Evolutionary conservation across 106 monocot genomes (phyloP).

Genomic region (Apostasia ramifera): DNA sequence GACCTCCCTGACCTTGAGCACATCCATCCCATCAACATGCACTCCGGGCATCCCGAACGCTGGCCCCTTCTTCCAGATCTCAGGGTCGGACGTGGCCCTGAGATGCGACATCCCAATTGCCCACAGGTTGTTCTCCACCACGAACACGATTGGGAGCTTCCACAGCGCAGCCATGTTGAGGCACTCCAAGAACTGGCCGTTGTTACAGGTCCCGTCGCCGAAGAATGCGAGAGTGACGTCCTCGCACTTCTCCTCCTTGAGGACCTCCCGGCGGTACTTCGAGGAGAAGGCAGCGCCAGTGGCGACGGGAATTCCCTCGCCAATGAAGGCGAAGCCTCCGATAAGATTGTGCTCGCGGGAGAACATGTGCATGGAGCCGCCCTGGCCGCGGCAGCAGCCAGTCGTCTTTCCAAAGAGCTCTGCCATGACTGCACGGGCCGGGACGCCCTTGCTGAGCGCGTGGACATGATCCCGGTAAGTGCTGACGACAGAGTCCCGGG

Average conservation of each 20-base stretch:
- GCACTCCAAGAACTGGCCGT: constrained; percentile 92
- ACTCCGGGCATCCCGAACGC: constrained; percentile 78
- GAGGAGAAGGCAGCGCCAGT: constrained; percentile 76
- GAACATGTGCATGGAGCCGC: constrained; percentile 96
- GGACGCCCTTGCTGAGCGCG: constrained; percentile 76
- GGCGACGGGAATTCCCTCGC: constrained; percentile 82
- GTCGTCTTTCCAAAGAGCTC: constrained; percentile 86
- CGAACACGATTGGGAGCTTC: constrained; percentile 88
- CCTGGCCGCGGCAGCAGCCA: constrained; percentile 88
- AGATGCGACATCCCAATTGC: constrained; percentile 84
- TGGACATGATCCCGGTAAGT: constrained; percentile 90
- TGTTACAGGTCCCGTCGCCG: constrained; percentile 83
- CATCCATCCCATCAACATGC: constrained; percentile 80
- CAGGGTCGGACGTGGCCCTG: constrained; percentile 67
- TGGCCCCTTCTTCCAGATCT: constrained; percentile 86
- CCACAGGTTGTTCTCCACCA: constrained; percentile 89
- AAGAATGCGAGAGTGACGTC: constrained; percentile 80
- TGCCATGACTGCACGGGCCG: constrained; percentile 65
- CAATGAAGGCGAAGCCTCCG: constrained; percentile 83
- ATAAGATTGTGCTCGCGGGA: constrained; percentile 51
- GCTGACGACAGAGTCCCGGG: constrained; percentile 49
- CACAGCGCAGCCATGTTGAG: constrained; percentile 91
- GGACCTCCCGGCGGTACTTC: constrained; percentile 64
- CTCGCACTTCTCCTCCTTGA: constrained; percentile 29
- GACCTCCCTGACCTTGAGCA: constrained; percentile 70